Base-by-base conservation (phyloP, 805 yeast species). In the Pichia gijzeniarum region DNA sequence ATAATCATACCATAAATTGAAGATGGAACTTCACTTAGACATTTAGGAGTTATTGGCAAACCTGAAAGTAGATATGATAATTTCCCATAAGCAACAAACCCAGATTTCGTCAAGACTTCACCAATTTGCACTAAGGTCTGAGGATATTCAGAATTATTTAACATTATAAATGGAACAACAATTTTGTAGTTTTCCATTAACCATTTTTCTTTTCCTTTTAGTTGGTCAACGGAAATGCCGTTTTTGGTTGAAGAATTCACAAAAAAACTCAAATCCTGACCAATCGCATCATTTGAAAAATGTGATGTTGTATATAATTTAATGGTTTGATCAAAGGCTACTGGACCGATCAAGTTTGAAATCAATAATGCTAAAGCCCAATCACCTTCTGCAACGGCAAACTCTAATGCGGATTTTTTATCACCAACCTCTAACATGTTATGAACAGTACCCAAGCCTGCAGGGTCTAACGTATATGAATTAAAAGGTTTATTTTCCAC, bases 291-390 rank as follows among this genome's bases (percentile, higher is more conserved):
- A 1, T 36, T 32, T 25, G 54, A 52, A 36, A 63, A 55, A 19
- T 48, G 51, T 6, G 41, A 35, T 1, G 47, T 25, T 1, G 59
- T 39, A 47, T 56, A 64, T 13, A 61, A 36, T 20, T 79, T 70
- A 5, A 82, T 80, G 2, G 82, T 74, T 20, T 59, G 55, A 10
- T 53, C 44, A 35, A 61, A 54, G 33, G 71, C 69, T 3, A 77
- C 80, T 18, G 76, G 74, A 2, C 93, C 83, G 22, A 79, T 65
- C 16, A 86, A 61, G 48, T 81, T 74, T 1, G 95, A 80, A 41
- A 90, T 67, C 27, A 88, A 60, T 44, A 91, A 63, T 0, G 96
- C 84, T 61, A 89, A 69, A 0, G 91, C 80, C 83, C 86, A 90
- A 52, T 86, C 85, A 9, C 78, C 74, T 43, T 77, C 74, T 1